Conservation (phyloP, 1,284 basidiomycete species). For the Papiliotrema fonsecae region DNA sequence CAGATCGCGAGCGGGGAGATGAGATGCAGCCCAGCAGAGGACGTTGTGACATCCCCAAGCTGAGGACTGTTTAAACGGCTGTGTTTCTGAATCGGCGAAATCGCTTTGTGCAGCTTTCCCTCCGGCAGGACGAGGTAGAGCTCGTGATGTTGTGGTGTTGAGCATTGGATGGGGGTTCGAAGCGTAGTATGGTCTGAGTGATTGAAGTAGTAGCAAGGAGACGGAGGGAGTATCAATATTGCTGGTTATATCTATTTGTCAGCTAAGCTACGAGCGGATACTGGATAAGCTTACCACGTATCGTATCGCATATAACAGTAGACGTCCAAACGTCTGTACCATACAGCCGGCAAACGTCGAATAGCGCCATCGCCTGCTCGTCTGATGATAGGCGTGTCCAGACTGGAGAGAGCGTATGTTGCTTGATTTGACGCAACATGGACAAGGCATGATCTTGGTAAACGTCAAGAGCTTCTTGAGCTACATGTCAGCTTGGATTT, state of each 20-base stretch:
- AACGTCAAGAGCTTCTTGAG: conserved; percentile 1
- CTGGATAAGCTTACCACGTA: conserved; percentile 22
- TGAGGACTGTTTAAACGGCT: conserved; percentile 25
- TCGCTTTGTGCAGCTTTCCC: conserved; percentile 28
- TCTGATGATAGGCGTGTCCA: conserved; percentile 22
- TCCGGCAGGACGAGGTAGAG: conserved; percentile 23
- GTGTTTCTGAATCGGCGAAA: conserved; percentile 24
- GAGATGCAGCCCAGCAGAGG: conserved; percentile 20
- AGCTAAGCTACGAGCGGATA: neutral
- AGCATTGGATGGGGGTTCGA: conserved; percentile 32
- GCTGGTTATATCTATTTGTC: conserved; percentile 10
- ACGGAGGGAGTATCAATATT: conserved; percentile 4
- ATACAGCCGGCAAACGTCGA: conserved; percentile 21
- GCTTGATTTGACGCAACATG: conserved; percentile 11
- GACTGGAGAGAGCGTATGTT: neutral
- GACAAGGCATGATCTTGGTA: conserved; percentile 10
- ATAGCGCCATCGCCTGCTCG: conserved; percentile 20
- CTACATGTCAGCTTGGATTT: conserved; percentile 6
- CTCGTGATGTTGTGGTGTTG: conserved; percentile 19
- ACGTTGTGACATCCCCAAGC: conserved; percentile 35
- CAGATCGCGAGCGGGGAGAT: conserved; percentile 14
- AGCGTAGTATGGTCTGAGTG: conserved; percentile 24
- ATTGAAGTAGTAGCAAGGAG: conserved; percentile 18
- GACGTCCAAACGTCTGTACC: conserved; percentile 33
- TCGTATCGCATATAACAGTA: conserved; percentile 4